These are phyloP conservation scores for Hypoxylon sp. DNA, from an alignment of 2,329 filamentous ascomycete species.

Conservation along the genomic window DNA sequence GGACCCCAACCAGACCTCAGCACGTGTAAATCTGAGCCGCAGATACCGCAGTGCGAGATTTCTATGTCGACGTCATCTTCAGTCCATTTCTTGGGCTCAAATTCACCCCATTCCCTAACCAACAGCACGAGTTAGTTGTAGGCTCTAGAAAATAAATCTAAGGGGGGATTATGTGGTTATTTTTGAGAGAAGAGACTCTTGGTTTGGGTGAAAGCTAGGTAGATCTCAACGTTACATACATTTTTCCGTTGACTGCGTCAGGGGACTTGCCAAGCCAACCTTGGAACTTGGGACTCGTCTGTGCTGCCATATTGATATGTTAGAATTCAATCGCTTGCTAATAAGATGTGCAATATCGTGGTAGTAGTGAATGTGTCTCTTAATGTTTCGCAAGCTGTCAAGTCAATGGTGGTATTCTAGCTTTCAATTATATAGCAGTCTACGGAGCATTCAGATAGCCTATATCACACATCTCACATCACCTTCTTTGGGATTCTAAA, in stretches of 20 bases:
- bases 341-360: not conserved
- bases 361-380: not conserved
- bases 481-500: not conserved
- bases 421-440: conserved; percentile 3
- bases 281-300: conserved; percentile 60
- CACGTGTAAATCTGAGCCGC: conserved; percentile 73
- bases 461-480: not conserved
- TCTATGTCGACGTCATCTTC: conserved; percentile 77
- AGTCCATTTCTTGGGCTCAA: conserved; percentile 75
- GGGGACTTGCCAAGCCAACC: conserved; percentile 65
- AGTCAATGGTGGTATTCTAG: not conserved
- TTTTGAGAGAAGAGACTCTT: not conserved
- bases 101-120: conserved; percentile 63
- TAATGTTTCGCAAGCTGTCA: not conserved
- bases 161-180: not conserved
- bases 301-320: conserved; percentile 33
- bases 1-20: conserved; percentile 68
- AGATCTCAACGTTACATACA: conserved; percentile 52
- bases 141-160: not conserved
- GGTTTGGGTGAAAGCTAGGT: too few relatives aligned
- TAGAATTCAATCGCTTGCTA: not conserved
- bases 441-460: not conserved
- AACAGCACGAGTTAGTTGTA: conserved; percentile 1
- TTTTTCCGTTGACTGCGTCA: conserved; percentile 63
- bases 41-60: conserved; percentile 76